Conservation (phyloP, 805 yeast genomes). For the Priceomyces haplophilus region DNA sequence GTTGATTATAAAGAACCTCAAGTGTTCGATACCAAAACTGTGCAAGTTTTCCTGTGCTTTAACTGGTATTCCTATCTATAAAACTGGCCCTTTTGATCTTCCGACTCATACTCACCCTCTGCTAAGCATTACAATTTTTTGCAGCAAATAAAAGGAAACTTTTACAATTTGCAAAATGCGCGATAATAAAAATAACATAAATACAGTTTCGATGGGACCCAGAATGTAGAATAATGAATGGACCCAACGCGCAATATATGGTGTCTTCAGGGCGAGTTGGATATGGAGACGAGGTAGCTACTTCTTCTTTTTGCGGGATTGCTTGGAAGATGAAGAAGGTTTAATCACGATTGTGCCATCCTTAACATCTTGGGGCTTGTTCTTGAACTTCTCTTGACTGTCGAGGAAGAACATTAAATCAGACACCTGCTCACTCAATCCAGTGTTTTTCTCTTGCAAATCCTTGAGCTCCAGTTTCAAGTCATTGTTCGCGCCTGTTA, state of each 20-base stretch:
- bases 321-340: conserved; percentile 13
- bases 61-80: no score
- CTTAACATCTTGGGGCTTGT: conserved; percentile 66
- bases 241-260: no score
- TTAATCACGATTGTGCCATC: conserved; percentile 64
- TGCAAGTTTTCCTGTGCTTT: no score
- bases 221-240: no score
- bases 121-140: not conserved
- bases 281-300: conserved; percentile 1
- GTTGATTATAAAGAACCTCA: not conserved
- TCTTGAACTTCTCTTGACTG: conserved; percentile 66
- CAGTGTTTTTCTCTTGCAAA: conserved; percentile 42
- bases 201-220: no score
- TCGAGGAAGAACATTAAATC: conserved; percentile 82
- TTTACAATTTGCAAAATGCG: not conserved
- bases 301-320: conserved; percentile 17
- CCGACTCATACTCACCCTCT: not conserved
- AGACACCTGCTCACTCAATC: conserved; percentile 58
- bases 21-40: no score
- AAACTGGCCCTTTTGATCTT: no score
- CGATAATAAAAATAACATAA: not conserved
- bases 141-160: conserved; percentile 1
- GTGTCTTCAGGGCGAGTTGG: no score
- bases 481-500: conserved; percentile 23
- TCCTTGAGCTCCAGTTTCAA: conserved; percentile 22